Evolutionary conservation across 2,329 filamentous ascomycete species (phyloP), one percentile per base, ranked within the genome.

Genomic region (Microdochium trichocladiopsis): DNA sequence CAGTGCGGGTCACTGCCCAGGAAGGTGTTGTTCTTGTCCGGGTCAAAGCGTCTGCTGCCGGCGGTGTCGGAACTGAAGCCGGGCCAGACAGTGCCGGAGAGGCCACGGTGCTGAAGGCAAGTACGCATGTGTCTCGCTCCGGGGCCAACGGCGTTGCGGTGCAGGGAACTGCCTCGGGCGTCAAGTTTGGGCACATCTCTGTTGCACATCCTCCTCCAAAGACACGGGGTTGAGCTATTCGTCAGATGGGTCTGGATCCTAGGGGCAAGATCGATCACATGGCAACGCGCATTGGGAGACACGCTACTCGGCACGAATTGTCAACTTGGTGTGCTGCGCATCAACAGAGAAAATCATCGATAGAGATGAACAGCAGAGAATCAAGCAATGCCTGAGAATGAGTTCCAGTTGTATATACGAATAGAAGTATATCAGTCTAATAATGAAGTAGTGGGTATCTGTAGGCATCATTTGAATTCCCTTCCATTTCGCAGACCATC

Each of bases 131-230:
- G 10, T 63, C 58, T 45, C 41, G 48, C 1, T 52, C 55, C 24
- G 65, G 63, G 2, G 51, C 60, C 14, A 58, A 64, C 18, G 66
- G 66, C 2, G 61, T 68, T 11, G 52, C 55, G n/a, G 57, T 60
- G 23, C 56, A 52, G 1, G 50, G 48, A 18, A 53, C 55, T 4
- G 51, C 51, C 24, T 60, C 60, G 4, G 41, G 41, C 3, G 12
- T 45, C 16, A 50, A 47, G 24, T 66, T 68, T 50, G 61, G 63
- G 9, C 54, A 55, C 23, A 51, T 69, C 12, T 66, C 63, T 3
- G 60, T 68, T 14, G 57, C 59, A 14, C 59, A 59, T 47, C 51
- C 61, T 52, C 60, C 50, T 22, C 47, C 36, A 14, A 5, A 24
- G n/a, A 36, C n/a, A 16, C 14, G 21, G 37, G 18, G 4, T 9